These are phyloP conservation scores for Cladophialophora psammophila DNA, from an alignment of 2,329 filamentous ascomycete genomes.

Conservation along the genomic window DNA sequence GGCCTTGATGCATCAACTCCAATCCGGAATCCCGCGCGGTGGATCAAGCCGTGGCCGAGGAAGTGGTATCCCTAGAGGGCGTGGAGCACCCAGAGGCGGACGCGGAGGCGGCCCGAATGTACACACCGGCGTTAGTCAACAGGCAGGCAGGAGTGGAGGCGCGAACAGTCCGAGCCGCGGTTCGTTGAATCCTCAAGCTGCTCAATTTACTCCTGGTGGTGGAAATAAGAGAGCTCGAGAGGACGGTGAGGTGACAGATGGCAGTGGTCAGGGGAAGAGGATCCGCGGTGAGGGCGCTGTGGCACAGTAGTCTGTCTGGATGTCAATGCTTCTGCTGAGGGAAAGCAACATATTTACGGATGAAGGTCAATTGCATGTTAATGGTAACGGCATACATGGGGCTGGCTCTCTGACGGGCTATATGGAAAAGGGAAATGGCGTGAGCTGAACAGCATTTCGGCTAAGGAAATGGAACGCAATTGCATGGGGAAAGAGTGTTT, in stretches of 20 bases:
- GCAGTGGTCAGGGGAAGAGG: constrained; percentile 35
- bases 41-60: constrained; percentile 42
- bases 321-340: neutral
- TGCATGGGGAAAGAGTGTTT: constrained; percentile 6
- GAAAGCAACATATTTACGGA: neutral
- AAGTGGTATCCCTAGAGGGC: constrained; percentile 52
- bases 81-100: constrained; percentile 47
- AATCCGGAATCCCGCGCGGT: constrained; percentile 37
- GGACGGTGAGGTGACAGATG: constrained; percentile 47
- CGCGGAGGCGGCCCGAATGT: constrained; percentile 48
- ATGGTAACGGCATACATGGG: neutral
- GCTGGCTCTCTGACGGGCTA: neutral
- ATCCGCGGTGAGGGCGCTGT: constrained; percentile 34
- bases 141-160: constrained; percentile 41
- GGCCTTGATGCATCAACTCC: constrained; percentile 34
- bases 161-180: constrained; percentile 43
- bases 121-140: constrained; percentile 48
- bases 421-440: neutral
- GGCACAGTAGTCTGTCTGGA: constrained; percentile 6
- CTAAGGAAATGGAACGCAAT: neutral
- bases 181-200: constrained; percentile 58
- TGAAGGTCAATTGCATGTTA: neutral
- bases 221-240: constrained; percentile 65
- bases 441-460: neutral
- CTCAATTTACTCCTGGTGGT: constrained; percentile 64